A percentile compares a stretch with the other conserved stretches of the same genome.
These are phyloP conservation scores for Malassezia dermatis DNA, from an alignment of 1,284 basidiomycete genomes.

Conservation along the genomic window DNA sequence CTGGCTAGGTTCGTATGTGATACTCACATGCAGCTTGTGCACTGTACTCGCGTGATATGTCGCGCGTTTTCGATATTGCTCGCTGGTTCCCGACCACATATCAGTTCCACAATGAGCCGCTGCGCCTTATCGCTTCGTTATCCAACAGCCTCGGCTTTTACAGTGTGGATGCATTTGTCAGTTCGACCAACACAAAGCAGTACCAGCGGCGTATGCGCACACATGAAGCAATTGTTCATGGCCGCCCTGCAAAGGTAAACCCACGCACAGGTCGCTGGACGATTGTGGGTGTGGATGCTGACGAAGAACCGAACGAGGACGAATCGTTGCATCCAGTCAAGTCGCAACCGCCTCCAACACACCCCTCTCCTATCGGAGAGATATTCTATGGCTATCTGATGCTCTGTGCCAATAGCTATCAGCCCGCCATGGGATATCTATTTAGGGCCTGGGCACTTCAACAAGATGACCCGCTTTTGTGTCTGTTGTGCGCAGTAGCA, in stretches of 20 bases:
- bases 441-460: constrained; percentile 75
- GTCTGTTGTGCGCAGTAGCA: constrained; percentile 67
- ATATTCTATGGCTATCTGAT: constrained; percentile 79
- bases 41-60: constrained; percentile 31
- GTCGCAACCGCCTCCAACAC: constrained; percentile 17
- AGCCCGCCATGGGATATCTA: constrained; percentile 80
- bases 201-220: constrained; percentile 34
- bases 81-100: constrained; percentile 29
- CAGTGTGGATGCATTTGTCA: constrained; percentile 25
- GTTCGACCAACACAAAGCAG: constrained; percentile 26
- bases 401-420: constrained; percentile 71
- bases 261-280: constrained; percentile 18
- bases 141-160: constrained; percentile 33
- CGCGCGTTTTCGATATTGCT: constrained; percentile 21
- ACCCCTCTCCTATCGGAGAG: constrained; percentile 56
- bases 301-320: constrained; percentile 15
- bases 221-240: constrained; percentile 27
- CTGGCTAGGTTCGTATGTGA: constrained; percentile 22
- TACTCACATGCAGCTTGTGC: constrained; percentile 22
- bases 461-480: constrained; percentile 72
- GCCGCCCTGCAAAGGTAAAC: constrained; percentile 13
- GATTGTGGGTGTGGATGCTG: constrained; percentile 25
- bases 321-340: neutral
- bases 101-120: constrained; percentile 39
- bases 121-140: constrained; percentile 26